phyloP scores from a whole-genome alignment of 345 rosid genomes.

The Cardamine chenopodiifolia region DNA sequence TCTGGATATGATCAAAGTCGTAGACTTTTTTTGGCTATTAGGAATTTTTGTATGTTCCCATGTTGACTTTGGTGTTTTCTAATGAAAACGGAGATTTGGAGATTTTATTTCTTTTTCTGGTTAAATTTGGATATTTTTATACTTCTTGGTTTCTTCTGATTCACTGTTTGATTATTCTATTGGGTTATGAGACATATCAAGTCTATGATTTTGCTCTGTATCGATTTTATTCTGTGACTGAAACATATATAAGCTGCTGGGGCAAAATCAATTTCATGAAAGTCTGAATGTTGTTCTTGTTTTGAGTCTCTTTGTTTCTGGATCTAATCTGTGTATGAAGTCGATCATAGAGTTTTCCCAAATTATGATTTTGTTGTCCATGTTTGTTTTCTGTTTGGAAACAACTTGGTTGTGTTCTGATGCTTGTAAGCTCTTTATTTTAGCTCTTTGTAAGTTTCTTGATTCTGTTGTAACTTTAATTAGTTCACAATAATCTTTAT shows the following conservation, averaged over 20 bases:
- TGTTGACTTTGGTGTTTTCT: not conserved
- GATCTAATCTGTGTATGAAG: not conserved
- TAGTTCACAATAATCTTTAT: not conserved
- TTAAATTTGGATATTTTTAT: not conserved
- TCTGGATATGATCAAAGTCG: constrained; percentile 19
- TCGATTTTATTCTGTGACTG: constrained; percentile 1
- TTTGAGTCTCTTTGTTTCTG: not conserved
- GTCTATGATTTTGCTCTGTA: constrained; percentile 2
- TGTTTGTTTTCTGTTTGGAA: not conserved
- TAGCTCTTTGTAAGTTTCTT: not conserved
- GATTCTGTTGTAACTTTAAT: not conserved
- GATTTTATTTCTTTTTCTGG: not conserved
- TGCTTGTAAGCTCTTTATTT: constrained; percentile 1
- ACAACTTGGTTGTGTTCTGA: constrained; percentile 15
- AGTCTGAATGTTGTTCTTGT: not conserved
- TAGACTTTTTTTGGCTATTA: not conserved
- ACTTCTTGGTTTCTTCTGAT: not conserved
- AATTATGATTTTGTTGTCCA: not conserved
- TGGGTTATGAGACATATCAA: constrained; percentile 6
- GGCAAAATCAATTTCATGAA: not conserved
- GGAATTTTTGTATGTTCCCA: not conserved
- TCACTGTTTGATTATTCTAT: constrained; percentile 22
- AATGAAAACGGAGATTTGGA: not conserved
- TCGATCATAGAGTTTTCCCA: not conserved
- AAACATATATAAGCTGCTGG: not conserved